Base-by-base conservation (phyloP, 2,329 filamentous ascomycete genomes). In the Mycocentrospora acerina region DNA sequence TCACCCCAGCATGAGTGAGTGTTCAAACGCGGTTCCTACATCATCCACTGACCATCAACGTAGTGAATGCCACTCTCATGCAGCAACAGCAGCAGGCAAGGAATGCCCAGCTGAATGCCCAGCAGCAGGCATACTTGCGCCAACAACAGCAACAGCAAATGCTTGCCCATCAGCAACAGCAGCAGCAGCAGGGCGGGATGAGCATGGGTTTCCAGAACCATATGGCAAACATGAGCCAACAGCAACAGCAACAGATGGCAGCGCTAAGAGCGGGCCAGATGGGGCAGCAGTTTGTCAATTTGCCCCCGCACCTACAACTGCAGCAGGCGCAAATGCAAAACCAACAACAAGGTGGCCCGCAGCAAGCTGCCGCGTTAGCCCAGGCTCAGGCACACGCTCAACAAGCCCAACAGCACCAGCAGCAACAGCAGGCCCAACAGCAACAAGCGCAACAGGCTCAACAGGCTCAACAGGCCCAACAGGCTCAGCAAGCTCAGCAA, bases 141-240 rank as follows among this genome's bases (percentile, higher is more conserved):
- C 59, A 60, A 28, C 64, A 65, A 30, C 79, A 82, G 48, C 78
- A 81, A 45, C 75, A 80, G 39, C 67, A 77, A 26, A 60, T 65
- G 62, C 64, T 70, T 29, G 59, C 80, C 27, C 79, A 82, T 33
- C 78, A 82, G 46, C 19, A 82, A 34, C 78, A 82, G 34, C 78
- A 82, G 46, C 19, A 82, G 34, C 78, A 82, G 46, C 64, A 75
- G 22, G 53, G 51, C 35, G 72, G 75, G 32, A 78, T 83, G 69
- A 69, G 71, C 13, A 73, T 72, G 45, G 70, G 71, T 13, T 76
- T 80, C 53, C 76, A 71, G 24, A 78, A 83, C 60, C 74, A 71
- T 3, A 77, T 82, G 62, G 73, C 52, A 64, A 53, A 69, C 42
- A 74, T 81, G 59, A 78, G 66, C 16, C 55, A 53, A 28, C 60